phyloP scores from a whole-genome alignment of 441 rosid genomes.

The Gossypium laxum region DNA sequence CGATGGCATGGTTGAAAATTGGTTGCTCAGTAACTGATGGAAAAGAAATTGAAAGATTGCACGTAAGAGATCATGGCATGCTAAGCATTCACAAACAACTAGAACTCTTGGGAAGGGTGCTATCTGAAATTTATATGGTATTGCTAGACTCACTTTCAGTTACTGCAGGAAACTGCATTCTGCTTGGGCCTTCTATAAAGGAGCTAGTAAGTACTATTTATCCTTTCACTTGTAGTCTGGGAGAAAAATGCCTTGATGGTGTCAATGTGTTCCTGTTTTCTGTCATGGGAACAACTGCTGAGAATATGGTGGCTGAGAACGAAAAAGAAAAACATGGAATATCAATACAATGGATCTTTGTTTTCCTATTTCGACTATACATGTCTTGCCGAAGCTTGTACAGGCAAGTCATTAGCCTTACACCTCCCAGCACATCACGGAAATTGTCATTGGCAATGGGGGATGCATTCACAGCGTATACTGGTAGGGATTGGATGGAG shows the following conservation, averaged over 20 bases:
- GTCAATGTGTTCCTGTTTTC: constrained; percentile 38
- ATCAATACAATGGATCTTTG: constrained; percentile 47
- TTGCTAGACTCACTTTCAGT: constrained; percentile 60
- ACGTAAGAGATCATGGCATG: constrained; percentile 15
- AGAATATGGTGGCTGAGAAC: constrained; percentile 23
- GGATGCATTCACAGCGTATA: constrained; percentile 37
- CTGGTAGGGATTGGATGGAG: constrained; percentile 63
- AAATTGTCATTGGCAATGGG: constrained; percentile 47
- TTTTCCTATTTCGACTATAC: constrained; percentile 62
- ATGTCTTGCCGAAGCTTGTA: constrained; percentile 64
- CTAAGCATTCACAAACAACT: constrained; percentile 25
- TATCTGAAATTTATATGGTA: constrained; percentile 57
- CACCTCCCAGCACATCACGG: constrained; percentile 50
- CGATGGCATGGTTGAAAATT: constrained; percentile 57
- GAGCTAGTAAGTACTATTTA: constrained; percentile 41
- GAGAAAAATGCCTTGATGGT: constrained; percentile 37
- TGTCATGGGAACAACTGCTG: constrained; percentile 34
- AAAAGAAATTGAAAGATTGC: constrained; percentile 24
- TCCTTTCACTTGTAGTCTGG: constrained; percentile 54
- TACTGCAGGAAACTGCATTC: constrained; percentile 64
- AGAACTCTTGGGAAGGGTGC: constrained; percentile 57
- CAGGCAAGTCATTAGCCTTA: constrained; percentile 57
- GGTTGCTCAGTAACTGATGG: constrained; percentile 29
- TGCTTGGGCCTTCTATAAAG: constrained; percentile 47
- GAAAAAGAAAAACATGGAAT: constrained; percentile 24